Conservation (phyloP, 1,284 basidiomycete species). For the Trametes hirsuta region DNA sequence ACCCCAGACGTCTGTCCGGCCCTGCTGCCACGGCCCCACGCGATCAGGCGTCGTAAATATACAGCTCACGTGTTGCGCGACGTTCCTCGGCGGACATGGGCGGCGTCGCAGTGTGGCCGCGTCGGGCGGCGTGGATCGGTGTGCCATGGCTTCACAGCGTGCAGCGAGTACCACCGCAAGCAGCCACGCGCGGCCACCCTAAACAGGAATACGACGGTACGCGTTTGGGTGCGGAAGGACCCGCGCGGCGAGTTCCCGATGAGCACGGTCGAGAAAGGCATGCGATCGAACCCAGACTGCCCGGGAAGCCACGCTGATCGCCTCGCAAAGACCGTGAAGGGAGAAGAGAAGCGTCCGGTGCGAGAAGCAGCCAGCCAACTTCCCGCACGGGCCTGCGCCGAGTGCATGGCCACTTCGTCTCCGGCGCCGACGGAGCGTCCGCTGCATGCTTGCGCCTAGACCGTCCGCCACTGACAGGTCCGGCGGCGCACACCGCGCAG, state of each 20-base stretch:
- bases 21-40: background rate
- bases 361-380: background rate
- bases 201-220: too few relatives aligned
- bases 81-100: too few relatives aligned
- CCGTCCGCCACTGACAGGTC: too few relatives aligned
- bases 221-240: background rate
- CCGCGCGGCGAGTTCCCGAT: background rate
- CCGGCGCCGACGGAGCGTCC: background rate
- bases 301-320: conserved; percentile 8
- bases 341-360: conserved; percentile 4
- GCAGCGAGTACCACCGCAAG: too few relatives aligned
- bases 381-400: background rate
- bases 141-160: too few relatives aligned
- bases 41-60: background rate
- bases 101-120: too few relatives aligned
- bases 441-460: too few relatives aligned
- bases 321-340: background rate
- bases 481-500: too few relatives aligned
- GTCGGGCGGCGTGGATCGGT: too few relatives aligned
- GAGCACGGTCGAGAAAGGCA: background rate
- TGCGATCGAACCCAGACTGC: background rate
- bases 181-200: too few relatives aligned
- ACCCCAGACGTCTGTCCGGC: too few relatives aligned
- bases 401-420: background rate
- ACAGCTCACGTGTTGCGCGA: background rate